Percentiles rank a stretch among this genome's conserved stretches.
Evolutionary conservation across 345 rosid genomes (phyloP).

Genomic region (Raphanus sativus): DNA sequence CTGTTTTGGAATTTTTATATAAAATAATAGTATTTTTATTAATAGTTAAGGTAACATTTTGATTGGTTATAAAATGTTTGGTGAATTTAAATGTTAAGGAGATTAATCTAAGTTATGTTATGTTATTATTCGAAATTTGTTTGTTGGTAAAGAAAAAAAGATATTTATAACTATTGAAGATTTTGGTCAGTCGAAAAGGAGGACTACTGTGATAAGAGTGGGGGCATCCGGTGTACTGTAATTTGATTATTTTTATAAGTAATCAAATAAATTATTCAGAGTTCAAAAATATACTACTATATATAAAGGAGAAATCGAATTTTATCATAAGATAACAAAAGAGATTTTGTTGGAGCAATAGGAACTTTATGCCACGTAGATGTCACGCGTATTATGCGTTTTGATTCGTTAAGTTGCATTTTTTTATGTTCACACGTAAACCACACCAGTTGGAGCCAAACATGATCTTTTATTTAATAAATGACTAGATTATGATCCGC

Average conservation of each 20-base stretch:
- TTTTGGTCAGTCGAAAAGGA: neutral
- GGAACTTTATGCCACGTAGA: neutral
- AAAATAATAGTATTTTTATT: too few relatives aligned
- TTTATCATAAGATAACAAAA: neutral
- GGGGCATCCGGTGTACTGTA: conserved; percentile 7
- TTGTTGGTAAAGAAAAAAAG: neutral
- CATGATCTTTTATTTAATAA: neutral
- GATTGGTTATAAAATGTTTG: too few relatives aligned
- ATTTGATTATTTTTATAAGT: conserved; percentile 2
- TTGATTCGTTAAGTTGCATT: conserved; percentile 30
- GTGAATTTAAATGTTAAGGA: too few relatives aligned
- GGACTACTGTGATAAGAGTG: conserved; percentile 9
- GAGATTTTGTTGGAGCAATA: neutral
- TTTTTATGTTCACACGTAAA: conserved; percentile 33
- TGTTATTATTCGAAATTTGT: neutral
- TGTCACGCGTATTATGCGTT: conserved; percentile 24
- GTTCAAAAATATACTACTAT: neutral
- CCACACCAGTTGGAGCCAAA: conserved; percentile 25
- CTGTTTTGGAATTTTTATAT: too few relatives aligned
- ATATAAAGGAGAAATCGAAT: neutral
- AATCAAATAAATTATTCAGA: neutral
- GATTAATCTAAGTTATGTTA: too few relatives aligned
- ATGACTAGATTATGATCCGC: neutral
- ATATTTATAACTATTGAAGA: neutral
- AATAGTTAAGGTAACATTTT: too few relatives aligned